Conservation (phyloP, 495 filamentous ascomycete species). For the Penicillium flavigenum region DNA sequence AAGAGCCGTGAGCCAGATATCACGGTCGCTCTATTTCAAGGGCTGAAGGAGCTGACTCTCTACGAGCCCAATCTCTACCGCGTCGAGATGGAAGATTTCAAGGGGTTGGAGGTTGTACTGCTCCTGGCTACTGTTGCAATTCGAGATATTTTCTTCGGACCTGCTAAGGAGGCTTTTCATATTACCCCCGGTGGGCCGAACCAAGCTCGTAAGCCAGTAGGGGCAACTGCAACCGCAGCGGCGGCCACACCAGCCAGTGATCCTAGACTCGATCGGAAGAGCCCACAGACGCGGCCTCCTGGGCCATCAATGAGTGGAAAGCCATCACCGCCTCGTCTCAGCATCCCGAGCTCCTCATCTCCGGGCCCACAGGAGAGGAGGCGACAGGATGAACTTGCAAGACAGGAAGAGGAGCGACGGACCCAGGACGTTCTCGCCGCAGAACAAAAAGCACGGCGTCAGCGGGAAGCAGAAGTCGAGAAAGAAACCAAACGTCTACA, state of each 20-base stretch:
- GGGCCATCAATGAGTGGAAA: conserved; percentile 7
- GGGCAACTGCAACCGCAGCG: neutral
- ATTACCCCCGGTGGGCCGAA: conserved; percentile 43
- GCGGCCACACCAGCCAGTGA: neutral
- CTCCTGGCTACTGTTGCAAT: conserved; percentile 82
- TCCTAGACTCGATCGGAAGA: conserved; percentile 3
- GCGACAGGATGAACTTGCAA: conserved; percentile 51
- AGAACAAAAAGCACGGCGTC: conserved; percentile 67
- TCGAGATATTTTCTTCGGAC: conserved; percentile 76
- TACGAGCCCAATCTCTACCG: conserved; percentile 90
- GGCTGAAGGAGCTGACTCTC: conserved; percentile 70
- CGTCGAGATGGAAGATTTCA: conserved; percentile 91
- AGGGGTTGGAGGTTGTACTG: conserved; percentile 86
- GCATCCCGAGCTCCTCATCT: conserved; percentile 18
- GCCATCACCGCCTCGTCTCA: conserved; percentile 14
- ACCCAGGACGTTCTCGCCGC: conserved; percentile 75
- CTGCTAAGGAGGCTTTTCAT: conserved; percentile 74
- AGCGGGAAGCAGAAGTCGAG: conserved; percentile 69
- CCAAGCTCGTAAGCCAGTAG: neutral
- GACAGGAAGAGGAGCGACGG: conserved; percentile 64
- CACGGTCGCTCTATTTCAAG: conserved; percentile 75
- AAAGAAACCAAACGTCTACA: conserved; percentile 82
- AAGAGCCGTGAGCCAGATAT: conserved; percentile 93
- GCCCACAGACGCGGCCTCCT: conserved; percentile 11
- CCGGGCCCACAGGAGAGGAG: conserved; percentile 21